Conservation (phyloP, 352 stramenopile genomes). For the Thraustochytrium sp. region DNA sequence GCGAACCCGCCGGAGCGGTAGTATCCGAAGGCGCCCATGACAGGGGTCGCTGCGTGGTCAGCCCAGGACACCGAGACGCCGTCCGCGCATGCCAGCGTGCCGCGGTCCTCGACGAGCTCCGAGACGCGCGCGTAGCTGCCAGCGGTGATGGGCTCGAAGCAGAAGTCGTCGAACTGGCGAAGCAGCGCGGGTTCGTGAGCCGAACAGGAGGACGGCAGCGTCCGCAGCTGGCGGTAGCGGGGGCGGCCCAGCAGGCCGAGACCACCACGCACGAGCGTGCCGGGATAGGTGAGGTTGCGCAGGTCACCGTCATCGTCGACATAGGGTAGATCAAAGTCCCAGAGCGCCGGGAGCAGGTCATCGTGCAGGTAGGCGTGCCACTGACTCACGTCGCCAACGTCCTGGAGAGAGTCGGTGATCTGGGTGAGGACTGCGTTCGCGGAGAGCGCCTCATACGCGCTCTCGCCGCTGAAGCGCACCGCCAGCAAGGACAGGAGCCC, state of each 20-base stretch:
- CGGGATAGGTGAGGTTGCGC: neutral
- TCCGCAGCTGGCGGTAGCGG: constrained; percentile 11
- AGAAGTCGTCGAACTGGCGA: neutral
- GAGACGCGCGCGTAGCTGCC: no score
- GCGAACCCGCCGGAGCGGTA: neutral
- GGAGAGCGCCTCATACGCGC: constrained; percentile 45
- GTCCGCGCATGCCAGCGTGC: neutral
- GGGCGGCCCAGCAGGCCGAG: constrained; percentile 16
- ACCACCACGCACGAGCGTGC: neutral
- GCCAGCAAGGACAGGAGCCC: constrained; percentile 47
- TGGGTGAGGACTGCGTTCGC: constrained; percentile 33
- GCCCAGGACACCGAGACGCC: neutral
- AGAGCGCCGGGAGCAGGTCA: constrained; percentile 41
- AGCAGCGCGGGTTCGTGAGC: neutral
- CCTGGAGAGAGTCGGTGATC: neutral
- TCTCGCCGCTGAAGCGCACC: constrained; percentile 47
- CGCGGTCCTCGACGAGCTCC: no score
- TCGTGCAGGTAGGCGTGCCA: constrained; percentile 19
- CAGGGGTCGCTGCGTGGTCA: no score
- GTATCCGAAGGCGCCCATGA: neutral
- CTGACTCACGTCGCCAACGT: constrained; percentile 3
- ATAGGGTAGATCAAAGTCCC: constrained; percentile 20
- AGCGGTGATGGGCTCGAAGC: neutral
- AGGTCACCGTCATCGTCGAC: neutral
- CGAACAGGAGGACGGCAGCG: neutral